Evolutionary conservation across 179 eudicot genomes (phyloP).

Genomic region (Spergularia azorica): DNA sequence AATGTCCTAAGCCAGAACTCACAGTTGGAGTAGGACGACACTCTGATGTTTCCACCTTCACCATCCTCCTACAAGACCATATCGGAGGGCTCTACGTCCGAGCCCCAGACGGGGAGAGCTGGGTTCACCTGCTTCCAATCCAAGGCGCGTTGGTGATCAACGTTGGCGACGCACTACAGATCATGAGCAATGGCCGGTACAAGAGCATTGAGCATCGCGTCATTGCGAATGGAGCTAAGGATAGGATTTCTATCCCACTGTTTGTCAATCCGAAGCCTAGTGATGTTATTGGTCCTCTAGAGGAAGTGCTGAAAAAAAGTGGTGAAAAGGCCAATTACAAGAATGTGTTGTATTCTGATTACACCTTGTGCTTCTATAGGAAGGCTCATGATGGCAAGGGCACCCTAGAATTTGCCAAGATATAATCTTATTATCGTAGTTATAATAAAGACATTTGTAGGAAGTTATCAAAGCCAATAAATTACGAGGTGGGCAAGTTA

Average conservation of each 20-base stretch:
- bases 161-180: constrained; percentile 51
- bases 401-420: constrained; percentile 28
- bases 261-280: constrained; percentile 46
- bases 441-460: too few relatives aligned
- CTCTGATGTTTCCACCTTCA: constrained; percentile 52
- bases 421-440: neutral
- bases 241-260: constrained; percentile 53
- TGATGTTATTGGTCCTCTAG: constrained; percentile 42
- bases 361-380: constrained; percentile 30
- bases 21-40: constrained; percentile 57
- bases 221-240: constrained; percentile 33
- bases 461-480: too few relatives aligned
- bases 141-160: constrained; percentile 46
- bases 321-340: constrained; percentile 40
- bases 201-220: constrained; percentile 62
- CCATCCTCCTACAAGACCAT: constrained; percentile 52
- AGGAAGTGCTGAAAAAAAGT: constrained; percentile 33
- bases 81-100: constrained; percentile 56
- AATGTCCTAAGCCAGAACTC: constrained; percentile 47
- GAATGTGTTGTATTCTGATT: constrained; percentile 33
- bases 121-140: constrained; percentile 51
- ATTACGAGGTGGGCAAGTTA: too few relatives aligned
- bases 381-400: constrained; percentile 40
- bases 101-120: constrained; percentile 32
- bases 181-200: constrained; percentile 54